phyloP scores from a whole-genome alignment of 768 basidiomycete species.

The Xanthoconium purpureum region DNA sequence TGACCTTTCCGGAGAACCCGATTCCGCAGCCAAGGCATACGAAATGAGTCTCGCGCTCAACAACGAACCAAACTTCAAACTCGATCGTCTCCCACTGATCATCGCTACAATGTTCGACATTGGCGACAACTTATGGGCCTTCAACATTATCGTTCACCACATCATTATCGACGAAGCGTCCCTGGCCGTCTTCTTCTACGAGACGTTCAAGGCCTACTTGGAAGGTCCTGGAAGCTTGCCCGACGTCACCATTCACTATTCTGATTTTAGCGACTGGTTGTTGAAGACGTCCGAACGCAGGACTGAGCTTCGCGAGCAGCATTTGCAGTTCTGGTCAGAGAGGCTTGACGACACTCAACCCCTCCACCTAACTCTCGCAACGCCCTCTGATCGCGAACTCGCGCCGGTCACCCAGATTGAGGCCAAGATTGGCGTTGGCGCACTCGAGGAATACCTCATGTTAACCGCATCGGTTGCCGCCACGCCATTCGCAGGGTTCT shows the following conservation, averaged over 20 bases:
- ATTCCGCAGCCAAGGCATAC: slow-evolving; percentile 27
- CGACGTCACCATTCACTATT: slow-evolving; percentile 21
- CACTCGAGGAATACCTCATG: slow-evolving; percentile 20
- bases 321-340: slow-evolving; percentile 27
- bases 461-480: slow-evolving; percentile 15
- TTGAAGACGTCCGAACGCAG: slow-evolving; percentile 28
- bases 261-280: slow-evolving; percentile 26
- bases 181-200: slow-evolving; percentile 30
- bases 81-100: slow-evolving; percentile 26
- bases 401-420: slow-evolving; percentile 30
- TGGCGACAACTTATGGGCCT: slow-evolving; percentile 21
- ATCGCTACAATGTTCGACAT: slow-evolving; percentile 28
- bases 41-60: slow-evolving; percentile 28
- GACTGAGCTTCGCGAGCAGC: slow-evolving; percentile 23
- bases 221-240: slow-evolving; percentile 25
- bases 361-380: slow-evolving; percentile 25
- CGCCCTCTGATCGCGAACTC: slow-evolving; percentile 25
- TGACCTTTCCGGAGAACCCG: slow-evolving; percentile 28
- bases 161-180: slow-evolving; percentile 32
- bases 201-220: slow-evolving; percentile 27
- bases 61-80: slow-evolving; percentile 22
- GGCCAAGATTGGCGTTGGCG: slow-evolving; percentile 17
- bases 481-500: slow-evolving; percentile 31
- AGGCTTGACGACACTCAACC: slow-evolving; percentile 14
- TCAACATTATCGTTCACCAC: slow-evolving; percentile 31